Conservation (phyloP, 2,329 filamentous ascomycete species). For the Pestalotiopsis sp. region DNA sequence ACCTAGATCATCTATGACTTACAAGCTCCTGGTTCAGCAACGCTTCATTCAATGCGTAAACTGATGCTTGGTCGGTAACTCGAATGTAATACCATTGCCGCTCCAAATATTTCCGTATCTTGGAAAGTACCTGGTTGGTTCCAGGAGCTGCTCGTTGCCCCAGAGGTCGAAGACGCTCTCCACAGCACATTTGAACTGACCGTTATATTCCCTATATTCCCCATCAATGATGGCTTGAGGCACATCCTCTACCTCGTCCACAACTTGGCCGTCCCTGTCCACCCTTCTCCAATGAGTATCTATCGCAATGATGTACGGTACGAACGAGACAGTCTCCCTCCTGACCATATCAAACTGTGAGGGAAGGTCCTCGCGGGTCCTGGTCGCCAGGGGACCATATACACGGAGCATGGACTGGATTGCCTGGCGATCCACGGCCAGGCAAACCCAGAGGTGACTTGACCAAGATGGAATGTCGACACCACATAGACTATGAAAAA, state of each 20-base stretch:
- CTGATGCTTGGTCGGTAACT: neutral
- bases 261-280: neutral
- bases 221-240: neutral
- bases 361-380: neutral
- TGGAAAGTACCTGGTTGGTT: neutral
- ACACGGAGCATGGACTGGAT: slow-evolving; percentile 4
- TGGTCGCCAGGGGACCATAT: neutral
- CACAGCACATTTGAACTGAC: slow-evolving; percentile 1
- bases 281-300: neutral
- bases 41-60: too few relatives aligned
- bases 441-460: neutral
- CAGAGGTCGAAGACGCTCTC: neutral
- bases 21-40: too few relatives aligned
- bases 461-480: neutral
- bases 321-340: neutral
- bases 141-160: neutral
- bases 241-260: neutral
- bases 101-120: neutral
- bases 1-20: too few relatives aligned
- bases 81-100: neutral
- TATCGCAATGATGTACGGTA: neutral
- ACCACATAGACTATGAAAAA: neutral
- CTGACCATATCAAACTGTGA: neutral
- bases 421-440: slow-evolving; percentile 5
- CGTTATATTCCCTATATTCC: neutral